phyloP scores from a whole-genome alignment of 2,329 filamentous ascomycete genomes.

The Juglanconis sp. region DNA sequence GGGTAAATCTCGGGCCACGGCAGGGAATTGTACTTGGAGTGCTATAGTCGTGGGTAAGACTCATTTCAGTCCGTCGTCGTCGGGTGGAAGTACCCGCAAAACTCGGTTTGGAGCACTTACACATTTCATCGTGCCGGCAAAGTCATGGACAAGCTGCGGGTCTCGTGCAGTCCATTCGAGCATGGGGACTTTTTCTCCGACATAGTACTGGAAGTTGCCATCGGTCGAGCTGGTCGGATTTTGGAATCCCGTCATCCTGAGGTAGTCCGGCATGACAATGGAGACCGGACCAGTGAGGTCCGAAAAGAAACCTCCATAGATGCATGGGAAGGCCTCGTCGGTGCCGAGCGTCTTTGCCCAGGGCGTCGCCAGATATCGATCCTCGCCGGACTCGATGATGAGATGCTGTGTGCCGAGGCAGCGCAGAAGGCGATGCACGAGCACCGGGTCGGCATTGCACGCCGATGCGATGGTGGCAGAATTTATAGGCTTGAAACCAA shows the following conservation, averaged over 20 bases:
- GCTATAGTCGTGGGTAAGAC: conserved; percentile 4
- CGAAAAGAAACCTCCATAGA: conserved; percentile 20
- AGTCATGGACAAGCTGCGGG: conserved; percentile 22
- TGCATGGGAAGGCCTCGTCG: conserved; percentile 3
- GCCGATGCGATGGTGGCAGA: no score
- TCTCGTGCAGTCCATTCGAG: no score
- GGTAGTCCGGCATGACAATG: conserved; percentile 26
- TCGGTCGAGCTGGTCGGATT: conserved; percentile 32
- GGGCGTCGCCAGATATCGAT: conserved; percentile 32
- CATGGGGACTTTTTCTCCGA: no score
- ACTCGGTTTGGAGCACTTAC: no score
- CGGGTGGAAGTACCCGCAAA: no score
- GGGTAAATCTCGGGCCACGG: conserved; percentile 35
- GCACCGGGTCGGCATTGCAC: no score
- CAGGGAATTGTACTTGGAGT: conserved; percentile 35
- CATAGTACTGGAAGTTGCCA: conserved; percentile 30
- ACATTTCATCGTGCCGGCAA: conserved; percentile 36
- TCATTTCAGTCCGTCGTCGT: no score
- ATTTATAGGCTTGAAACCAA: conserved; percentile 28
- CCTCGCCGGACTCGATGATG: conserved; percentile 30
- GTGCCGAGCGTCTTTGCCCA: conserved; percentile 19
- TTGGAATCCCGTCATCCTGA: conserved; percentile 30
- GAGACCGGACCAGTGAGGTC: no score
- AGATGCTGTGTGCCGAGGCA: conserved; percentile 34
- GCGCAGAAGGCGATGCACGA: conserved; percentile 20